These are phyloP conservation scores for Arctium minus DNA, from an alignment of 129 eudicot species.

Conservation along the genomic window DNA sequence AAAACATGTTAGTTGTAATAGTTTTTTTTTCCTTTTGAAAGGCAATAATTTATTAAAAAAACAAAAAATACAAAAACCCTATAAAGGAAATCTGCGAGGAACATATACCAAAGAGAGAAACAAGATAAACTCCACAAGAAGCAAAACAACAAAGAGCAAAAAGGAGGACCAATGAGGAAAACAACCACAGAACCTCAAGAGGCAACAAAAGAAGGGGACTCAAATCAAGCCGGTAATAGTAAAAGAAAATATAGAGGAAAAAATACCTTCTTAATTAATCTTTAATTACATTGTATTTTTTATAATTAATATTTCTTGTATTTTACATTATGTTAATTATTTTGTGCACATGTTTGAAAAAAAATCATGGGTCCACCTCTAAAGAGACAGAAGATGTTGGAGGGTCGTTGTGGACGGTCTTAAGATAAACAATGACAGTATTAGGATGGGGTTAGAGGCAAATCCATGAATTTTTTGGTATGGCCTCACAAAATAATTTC, in stretches of 20 bases:
- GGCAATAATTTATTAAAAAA: too few species aligned
- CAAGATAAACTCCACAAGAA: too few species aligned
- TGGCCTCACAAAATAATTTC: too few species aligned
- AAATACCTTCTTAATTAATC: neutral
- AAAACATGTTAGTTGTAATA: neutral
- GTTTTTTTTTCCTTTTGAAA: neutral
- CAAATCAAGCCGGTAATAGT: neutral
- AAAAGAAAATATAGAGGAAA: neutral
- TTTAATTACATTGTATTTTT: neutral
- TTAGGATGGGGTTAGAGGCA: too few species aligned
- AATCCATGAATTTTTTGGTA: too few species aligned
- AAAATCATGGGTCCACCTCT: neutral
- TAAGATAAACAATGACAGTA: neutral
- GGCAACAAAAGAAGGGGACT: too few species aligned
- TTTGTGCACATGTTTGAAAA: neutral
- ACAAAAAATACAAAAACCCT: too few species aligned
- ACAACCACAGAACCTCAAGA: too few species aligned
- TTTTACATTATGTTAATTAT: neutral
- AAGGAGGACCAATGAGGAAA: too few species aligned
- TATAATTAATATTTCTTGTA: neutral
- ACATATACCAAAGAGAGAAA: too few species aligned
- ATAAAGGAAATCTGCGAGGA: too few species aligned
- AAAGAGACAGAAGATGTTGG: neutral
- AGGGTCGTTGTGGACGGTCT: neutral
- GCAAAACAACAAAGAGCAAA: too few species aligned